Percentiles rank a stretch among this genome's conserved stretches.
Evolutionary conservation across 345 rosid species (phyloP).

Genomic region (Linum trigynum): DNA sequence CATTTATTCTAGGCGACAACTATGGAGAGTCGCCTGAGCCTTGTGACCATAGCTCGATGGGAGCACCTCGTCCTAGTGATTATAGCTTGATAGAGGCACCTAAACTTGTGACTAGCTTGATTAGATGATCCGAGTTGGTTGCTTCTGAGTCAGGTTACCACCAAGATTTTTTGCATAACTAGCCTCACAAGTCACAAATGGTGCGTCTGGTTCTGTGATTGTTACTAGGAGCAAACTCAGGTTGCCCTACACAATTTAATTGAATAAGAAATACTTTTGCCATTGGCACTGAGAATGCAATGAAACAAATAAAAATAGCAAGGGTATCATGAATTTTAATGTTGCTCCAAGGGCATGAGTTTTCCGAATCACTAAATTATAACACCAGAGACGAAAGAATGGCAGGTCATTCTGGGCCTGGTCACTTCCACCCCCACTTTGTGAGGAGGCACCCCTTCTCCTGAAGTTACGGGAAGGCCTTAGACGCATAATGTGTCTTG

Average conservation of each 20-base stretch:
- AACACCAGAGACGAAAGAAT: background rate
- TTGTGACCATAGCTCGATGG: constrained; percentile 6
- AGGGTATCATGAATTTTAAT: background rate
- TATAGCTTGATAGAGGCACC: constrained; percentile 11
- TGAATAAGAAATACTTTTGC: background rate
- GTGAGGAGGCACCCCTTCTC: too few species aligned
- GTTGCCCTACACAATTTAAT: background rate
- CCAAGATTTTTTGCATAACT: too few species aligned
- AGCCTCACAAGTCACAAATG: too few species aligned
- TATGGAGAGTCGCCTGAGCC: background rate
- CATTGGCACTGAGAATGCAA: background rate
- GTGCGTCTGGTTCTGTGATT: background rate
- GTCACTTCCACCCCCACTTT: too few species aligned
- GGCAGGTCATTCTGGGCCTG: too few species aligned
- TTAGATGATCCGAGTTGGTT: background rate
- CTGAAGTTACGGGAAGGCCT: too few species aligned
- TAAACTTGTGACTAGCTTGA: too few species aligned
- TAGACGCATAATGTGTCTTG: too few species aligned
- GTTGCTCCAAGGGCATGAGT: background rate
- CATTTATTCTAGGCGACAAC: constrained; percentile 4
- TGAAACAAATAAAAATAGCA: background rate
- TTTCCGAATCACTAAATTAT: too few species aligned
- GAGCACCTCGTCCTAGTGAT: constrained; percentile 8
- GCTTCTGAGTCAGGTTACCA: too few species aligned
- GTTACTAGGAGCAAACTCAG: background rate